A percentile compares a stretch with the other conserved stretches of the same genome.
Conservation (phyloP, 208 protist species). For the Porcisia hertigi region DNA sequence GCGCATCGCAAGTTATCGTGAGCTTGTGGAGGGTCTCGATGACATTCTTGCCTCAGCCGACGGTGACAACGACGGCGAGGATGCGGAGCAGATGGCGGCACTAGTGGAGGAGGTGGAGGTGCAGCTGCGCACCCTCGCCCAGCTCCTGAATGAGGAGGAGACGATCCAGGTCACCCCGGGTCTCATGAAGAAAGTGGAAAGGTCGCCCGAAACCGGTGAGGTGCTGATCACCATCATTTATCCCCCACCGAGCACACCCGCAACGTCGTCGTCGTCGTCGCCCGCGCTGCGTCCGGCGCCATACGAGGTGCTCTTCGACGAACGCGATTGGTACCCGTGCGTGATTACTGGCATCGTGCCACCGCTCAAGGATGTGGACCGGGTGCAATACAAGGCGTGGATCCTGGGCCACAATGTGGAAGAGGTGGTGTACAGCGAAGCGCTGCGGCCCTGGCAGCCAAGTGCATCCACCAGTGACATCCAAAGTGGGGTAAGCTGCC, state of each 20-base stretch:
- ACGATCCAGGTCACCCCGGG: constrained; percentile 42
- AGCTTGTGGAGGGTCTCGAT: constrained; percentile 29
- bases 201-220: constrained; percentile 16
- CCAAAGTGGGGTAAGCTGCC: constrained; percentile 56
- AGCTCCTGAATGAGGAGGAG: constrained; percentile 63
- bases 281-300: constrained; percentile 30
- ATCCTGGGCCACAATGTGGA: constrained; percentile 80
- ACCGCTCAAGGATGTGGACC: constrained; percentile 47
- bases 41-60: constrained; percentile 18
- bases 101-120: constrained; percentile 53
- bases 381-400: constrained; percentile 55
- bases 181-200: constrained; percentile 28
- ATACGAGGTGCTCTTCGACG: constrained; percentile 77
- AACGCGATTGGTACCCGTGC: constrained; percentile 70
- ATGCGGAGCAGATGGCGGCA: constrained; percentile 42
- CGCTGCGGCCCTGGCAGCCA: constrained; percentile 59
- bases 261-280: constrained; percentile 1
- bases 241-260: not conserved
- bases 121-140: constrained; percentile 43
- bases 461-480: constrained; percentile 29
- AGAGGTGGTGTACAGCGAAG: constrained; percentile 59
- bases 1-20: constrained; percentile 35
- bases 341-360: constrained; percentile 57
- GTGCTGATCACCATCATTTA: constrained; percentile 18
- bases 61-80: constrained; percentile 23